Evolutionary conservation across 495 filamentous ascomycete species (phyloP).

Genomic region (Hypoxylon lienhwacheense): DNA sequence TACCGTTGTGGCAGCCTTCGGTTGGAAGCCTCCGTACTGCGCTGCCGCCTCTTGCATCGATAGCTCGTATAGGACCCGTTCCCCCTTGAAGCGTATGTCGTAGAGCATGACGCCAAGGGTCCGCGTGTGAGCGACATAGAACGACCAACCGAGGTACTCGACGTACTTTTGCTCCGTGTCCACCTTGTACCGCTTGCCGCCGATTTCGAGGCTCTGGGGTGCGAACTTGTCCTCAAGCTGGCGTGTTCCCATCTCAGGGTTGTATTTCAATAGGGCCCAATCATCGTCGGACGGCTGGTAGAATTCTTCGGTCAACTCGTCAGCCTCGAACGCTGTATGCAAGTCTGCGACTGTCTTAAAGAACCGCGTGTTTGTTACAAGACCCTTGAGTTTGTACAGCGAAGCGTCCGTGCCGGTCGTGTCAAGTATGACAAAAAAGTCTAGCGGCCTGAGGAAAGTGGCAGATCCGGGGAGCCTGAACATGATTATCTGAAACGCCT

Average conservation of each 20-base stretch:
- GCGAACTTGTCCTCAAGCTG: constrained; percentile 45
- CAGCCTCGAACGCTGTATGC: constrained; percentile 43
- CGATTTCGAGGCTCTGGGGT: constrained; percentile 44
- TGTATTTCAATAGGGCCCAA: constrained; percentile 42
- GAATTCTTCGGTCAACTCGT: constrained; percentile 38
- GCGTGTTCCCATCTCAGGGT: constrained; percentile 42
- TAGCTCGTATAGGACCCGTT: constrained; percentile 59
- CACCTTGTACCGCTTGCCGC: constrained; percentile 47
- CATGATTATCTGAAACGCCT: constrained; percentile 38
- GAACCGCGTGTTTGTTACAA: constrained; percentile 43
- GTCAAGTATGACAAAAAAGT: constrained; percentile 46
- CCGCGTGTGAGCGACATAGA: constrained; percentile 53
- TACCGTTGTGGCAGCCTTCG: constrained; percentile 46
- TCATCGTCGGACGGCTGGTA: constrained; percentile 35
- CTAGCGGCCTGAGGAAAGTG: constrained; percentile 40
- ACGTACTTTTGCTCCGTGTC: constrained; percentile 54
- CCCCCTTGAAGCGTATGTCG: constrained; percentile 57
- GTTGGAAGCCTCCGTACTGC: constrained; percentile 57
- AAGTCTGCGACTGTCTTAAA: constrained; percentile 41
- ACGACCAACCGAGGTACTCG: constrained; percentile 58
- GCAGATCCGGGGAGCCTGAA: constrained; percentile 42
- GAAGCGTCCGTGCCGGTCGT: constrained; percentile 43
- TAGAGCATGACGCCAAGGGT: constrained; percentile 52
- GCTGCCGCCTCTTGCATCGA: constrained; percentile 58
- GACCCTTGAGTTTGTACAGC: constrained; percentile 40